phyloP scores from a whole-genome alignment of 371 early-diverging fungal species.

The Apophysomyces variabilis region DNA sequence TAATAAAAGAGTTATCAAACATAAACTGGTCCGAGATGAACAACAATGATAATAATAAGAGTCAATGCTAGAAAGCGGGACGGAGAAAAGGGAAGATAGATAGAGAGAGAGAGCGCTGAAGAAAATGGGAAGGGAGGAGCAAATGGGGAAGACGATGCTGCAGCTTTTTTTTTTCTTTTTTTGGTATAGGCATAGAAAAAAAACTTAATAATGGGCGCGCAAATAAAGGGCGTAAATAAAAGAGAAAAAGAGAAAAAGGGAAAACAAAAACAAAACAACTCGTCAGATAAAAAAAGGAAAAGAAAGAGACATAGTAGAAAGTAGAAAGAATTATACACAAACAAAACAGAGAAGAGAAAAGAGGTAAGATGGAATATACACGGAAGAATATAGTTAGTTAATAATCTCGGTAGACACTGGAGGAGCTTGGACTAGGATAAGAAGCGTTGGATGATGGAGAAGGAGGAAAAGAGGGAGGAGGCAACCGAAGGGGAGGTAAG shows the following conservation, averaged over 20 bases:
- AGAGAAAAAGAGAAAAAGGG: neutral
- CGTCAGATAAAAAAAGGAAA: neutral
- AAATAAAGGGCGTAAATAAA: slow-evolving; percentile 5
- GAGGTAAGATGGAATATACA: neutral
- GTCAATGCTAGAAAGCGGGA: slow-evolving; percentile 18
- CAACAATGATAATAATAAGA: slow-evolving; percentile 15
- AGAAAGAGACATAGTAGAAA: neutral
- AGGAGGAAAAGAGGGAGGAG: slow-evolving; percentile 32
- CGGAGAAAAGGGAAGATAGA: slow-evolving; percentile 17
- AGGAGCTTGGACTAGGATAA: slow-evolving; percentile 40
- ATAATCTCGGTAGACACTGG: neutral
- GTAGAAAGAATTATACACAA: slow-evolving; percentile 4
- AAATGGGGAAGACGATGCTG: slow-evolving; percentile 15
- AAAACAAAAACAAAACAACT: slow-evolving; percentile 5
- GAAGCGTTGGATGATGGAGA: slow-evolving; percentile 34
- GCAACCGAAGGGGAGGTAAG: slow-evolving; percentile 39
- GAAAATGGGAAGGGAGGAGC: slow-evolving; percentile 19
- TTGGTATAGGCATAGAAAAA: neutral
- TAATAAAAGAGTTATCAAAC: slow-evolving; percentile 1
- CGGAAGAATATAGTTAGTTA: slow-evolving; percentile 17
- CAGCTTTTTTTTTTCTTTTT: neutral
- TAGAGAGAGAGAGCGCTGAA: slow-evolving; percentile 23
- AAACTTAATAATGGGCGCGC: neutral
- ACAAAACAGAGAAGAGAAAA: neutral
- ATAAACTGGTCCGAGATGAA: slow-evolving; percentile 13